Evolutionary conservation across 768 basidiomycete genomes (phyloP).

Genomic region (Suillus subalutaceus): DNA sequence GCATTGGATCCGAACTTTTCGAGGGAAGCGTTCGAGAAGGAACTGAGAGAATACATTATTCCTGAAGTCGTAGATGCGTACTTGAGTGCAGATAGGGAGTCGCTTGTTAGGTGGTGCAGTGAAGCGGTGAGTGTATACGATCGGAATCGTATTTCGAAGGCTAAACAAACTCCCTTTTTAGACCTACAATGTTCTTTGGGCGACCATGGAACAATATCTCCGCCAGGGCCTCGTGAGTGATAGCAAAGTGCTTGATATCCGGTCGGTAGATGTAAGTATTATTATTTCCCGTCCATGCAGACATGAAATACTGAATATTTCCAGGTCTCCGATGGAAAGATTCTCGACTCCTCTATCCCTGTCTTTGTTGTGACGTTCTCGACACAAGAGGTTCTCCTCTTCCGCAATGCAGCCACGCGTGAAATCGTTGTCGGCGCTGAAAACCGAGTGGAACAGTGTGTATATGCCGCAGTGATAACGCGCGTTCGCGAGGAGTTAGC

Average conservation of each 20-base stretch:
- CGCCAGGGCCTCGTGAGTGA: constrained; percentile 89
- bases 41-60: constrained; percentile 94
- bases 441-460: constrained; percentile 90
- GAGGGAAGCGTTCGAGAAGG: constrained; percentile 84
- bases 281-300: neutral
- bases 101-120: constrained; percentile 88
- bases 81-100: constrained; percentile 84
- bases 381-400: constrained; percentile 92
- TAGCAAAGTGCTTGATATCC: constrained; percentile 94
- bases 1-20: constrained; percentile 86
- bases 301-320: neutral
- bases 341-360: constrained; percentile 88
- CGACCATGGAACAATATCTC: constrained; percentile 94
- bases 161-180: constrained; percentile 30
- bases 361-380: constrained; percentile 91
- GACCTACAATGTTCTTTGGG: constrained; percentile 99
- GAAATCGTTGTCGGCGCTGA: constrained; percentile 88
- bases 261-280: constrained; percentile 87
- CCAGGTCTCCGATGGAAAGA: constrained; percentile 82
- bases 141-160: neutral
- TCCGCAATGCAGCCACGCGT: constrained; percentile 87
- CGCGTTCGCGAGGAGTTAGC: constrained; percentile 85
- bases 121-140: constrained; percentile 74
- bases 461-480: constrained; percentile 90
- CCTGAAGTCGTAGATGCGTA: constrained; percentile 98